A percentile compares a stretch with the other conserved stretches of the same genome.
Evolutionary conservation across 2,329 filamentous ascomycete species (phyloP).

Genomic region (Fusarium verticillioides): DNA sequence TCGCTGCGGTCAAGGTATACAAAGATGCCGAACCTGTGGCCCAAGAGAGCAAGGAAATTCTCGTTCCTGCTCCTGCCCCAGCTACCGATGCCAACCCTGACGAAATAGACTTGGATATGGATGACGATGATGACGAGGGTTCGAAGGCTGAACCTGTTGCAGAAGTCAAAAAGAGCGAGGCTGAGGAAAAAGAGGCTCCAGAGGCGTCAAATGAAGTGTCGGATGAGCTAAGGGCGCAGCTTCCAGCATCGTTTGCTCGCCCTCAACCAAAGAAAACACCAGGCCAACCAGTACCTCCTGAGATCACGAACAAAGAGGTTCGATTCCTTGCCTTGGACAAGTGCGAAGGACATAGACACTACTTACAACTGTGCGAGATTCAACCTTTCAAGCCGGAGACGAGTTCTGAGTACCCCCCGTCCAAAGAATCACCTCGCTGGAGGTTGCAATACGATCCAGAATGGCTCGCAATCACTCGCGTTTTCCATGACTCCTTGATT

Average conservation of each 20-base stretch:
- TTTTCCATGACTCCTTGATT: constrained; percentile 74
- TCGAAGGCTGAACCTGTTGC: background rate
- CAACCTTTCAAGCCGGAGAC: constrained; percentile 56
- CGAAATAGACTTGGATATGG: constrained; percentile 77
- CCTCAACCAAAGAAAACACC: constrained; percentile 55
- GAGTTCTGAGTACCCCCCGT: constrained; percentile 30
- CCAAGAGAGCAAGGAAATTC: constrained; percentile 19
- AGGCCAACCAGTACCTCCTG: constrained; percentile 73
- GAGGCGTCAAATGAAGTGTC: constrained; percentile 57
- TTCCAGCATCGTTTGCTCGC: constrained; percentile 79
- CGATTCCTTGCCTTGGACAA: constrained; percentile 93
- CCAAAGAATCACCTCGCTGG: constrained; percentile 55
- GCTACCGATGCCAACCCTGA: constrained; percentile 64
- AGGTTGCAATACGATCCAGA: constrained; percentile 86
- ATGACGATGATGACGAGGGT: constrained; percentile 58
- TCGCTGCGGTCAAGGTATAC: constrained; percentile 74
- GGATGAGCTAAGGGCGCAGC: constrained; percentile 74
- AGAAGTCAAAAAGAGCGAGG: background rate
- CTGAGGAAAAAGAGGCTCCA: constrained; percentile 10
- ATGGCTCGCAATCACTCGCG: constrained; percentile 93
- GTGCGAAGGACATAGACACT: constrained; percentile 81
- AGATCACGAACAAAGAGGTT: constrained; percentile 82
- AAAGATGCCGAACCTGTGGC: constrained; percentile 50
- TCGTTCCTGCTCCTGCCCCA: background rate
- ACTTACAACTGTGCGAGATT: constrained; percentile 81